These are phyloP conservation scores for Pelargonium myrrhifolium DNA, from an alignment of 441 rosid species.

Conservation along the genomic window DNA sequence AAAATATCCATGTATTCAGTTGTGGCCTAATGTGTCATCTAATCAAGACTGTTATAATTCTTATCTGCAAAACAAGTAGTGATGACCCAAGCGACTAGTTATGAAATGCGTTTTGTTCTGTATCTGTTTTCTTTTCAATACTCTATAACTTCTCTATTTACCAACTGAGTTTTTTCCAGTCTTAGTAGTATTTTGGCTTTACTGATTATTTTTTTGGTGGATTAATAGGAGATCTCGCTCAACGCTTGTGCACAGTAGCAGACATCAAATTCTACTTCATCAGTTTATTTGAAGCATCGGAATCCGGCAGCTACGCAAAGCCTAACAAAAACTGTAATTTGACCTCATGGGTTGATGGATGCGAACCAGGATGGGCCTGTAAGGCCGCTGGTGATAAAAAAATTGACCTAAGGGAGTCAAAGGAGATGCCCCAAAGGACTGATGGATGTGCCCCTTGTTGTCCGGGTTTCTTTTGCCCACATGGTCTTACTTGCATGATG, in stretches of 20 bases:
- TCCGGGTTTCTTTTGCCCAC: slow-evolving; percentile 95
- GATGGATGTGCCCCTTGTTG: slow-evolving; percentile 57
- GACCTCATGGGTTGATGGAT: slow-evolving; percentile 75
- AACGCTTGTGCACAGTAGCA: slow-evolving; percentile 81
- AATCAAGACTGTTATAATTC: too few species aligned
- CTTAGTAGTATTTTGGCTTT: background rate
- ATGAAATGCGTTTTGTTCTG: background rate
- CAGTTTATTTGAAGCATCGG: slow-evolving; percentile 17
- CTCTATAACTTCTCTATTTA: background rate
- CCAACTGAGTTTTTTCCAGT: background rate
- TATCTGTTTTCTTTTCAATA: background rate
- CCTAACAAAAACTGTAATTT: slow-evolving; percentile 92
- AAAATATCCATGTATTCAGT: too few species aligned
- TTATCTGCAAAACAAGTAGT: too few species aligned
- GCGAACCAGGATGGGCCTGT: slow-evolving; percentile 98
- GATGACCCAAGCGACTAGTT: too few species aligned
- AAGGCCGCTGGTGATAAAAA: slow-evolving; percentile 32
- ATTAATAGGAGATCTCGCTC: slow-evolving; percentile 53
- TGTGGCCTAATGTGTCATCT: too few species aligned
- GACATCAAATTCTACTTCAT: slow-evolving; percentile 71
- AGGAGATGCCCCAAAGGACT: slow-evolving; percentile 49
- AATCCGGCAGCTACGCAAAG: slow-evolving; percentile 27
- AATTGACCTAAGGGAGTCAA: slow-evolving; percentile 46
- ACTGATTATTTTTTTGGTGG: slow-evolving; percentile 18
- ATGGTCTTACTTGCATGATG: slow-evolving; percentile 92